Base-by-base conservation (phyloP, 1,284 basidiomycete genomes). In the Rhodotorula sp. region DNA sequence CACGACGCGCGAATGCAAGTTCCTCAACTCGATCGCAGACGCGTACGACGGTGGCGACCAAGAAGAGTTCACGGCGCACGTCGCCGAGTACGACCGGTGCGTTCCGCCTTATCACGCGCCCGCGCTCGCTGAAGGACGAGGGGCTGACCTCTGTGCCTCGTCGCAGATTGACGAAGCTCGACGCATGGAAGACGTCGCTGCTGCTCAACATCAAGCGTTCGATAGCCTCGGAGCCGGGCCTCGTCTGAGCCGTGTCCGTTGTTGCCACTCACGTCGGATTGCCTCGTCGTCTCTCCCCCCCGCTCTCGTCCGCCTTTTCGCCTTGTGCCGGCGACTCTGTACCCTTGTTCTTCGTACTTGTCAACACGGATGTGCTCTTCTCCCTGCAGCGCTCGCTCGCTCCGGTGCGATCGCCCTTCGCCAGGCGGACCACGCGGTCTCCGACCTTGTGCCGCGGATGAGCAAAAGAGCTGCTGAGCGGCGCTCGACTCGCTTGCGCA, bases 1-100 rank as follows among this genome's bases (percentile, higher is more conserved):
- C 13, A 89, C 89, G 8, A 95, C 93, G 10, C 88, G 94, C 54
- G 95, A 98, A 83, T 89, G 89, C 75, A 94, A 94, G 82, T 96
- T 97, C 80, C 80, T 93, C 66, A 85, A 86, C 65, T 86, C 87
- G 34, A 85, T 97, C 61, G 86, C 90, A 46, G 90, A 93, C 44
- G 88, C 92, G 2, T 86, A 92, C 56, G 91, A 94, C 73, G 85
- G 85, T 48, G 91, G 89, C 8, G 93, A 97, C 78, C 81, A 85
- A 34, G 90, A 93, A 78, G 83, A 84, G 19, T 97, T 91, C 81
- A 92, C 91, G 10, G 88, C 82, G n/a, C 64, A 69, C 14, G 77
- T 78, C 42, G 76, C 74, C 7, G 77, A 77, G 62, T 76, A 66
- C 25, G 74, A 76, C 60, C 54, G 74, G 78, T 79, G 49, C 49